Percentiles rank a stretch among this genome's conserved stretches.
Conservation (phyloP, 805 yeast species). For the Candida ovalis region DNA sequence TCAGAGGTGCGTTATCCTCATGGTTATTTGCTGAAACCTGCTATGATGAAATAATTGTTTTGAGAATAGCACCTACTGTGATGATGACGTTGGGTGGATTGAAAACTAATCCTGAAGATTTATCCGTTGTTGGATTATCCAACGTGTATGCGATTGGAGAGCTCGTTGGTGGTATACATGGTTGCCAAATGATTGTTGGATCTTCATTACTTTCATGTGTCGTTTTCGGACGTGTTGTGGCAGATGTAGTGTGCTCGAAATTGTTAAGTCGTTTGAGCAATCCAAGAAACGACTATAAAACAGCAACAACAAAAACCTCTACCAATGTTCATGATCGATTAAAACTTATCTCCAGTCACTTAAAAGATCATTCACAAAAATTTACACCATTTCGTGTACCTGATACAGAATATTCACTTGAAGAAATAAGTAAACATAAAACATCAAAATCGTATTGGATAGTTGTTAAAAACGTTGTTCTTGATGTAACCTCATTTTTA, state of each 20-base stretch:
- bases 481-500: constrained; percentile 44
- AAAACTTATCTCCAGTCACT: constrained; percentile 7
- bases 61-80: constrained; percentile 14
- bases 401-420: constrained; percentile 40
- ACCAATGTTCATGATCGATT: constrained; percentile 7
- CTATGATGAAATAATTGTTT: neutral
- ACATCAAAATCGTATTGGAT: constrained; percentile 49
- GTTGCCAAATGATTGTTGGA: constrained; percentile 58
- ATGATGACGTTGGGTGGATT: constrained; percentile 54
- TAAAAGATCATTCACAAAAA: constrained; percentile 1
- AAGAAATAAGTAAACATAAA: constrained; percentile 47
- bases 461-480: constrained; percentile 47
- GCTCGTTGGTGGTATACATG: constrained; percentile 67
- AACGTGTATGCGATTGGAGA: constrained; percentile 63
- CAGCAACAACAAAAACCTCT: neutral
- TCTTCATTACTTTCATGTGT: constrained; percentile 57
- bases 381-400: constrained; percentile 38
- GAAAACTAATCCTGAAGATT: constrained; percentile 38
- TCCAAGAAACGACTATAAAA: neutral
- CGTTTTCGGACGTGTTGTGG: constrained; percentile 55
- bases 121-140: constrained; percentile 25
- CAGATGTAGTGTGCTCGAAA: constrained; percentile 33
- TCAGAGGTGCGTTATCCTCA: constrained; percentile 1
- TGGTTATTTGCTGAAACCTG: neutral
- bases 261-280: constrained; percentile 18